Evolutionary conservation across 2,329 filamentous ascomycete species (phyloP), one percentile per base, ranked within the genome.

Genomic region (Phialophora verrucosa): DNA sequence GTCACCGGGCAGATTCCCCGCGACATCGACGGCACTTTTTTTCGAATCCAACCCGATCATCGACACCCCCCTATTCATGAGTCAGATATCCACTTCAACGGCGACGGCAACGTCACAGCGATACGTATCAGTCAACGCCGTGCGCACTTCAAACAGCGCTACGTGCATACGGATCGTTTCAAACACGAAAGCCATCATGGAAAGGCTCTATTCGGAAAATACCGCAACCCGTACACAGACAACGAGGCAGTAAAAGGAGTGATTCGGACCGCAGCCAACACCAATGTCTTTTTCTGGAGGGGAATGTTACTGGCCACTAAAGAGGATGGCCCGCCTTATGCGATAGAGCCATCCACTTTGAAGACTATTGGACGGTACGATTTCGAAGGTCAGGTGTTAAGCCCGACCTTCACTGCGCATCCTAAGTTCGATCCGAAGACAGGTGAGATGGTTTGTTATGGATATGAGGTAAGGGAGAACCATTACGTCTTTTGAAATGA

Each of bases 151-250:
- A 79, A 77, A 63, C 78, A 79, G 31, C 73, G 77, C 50, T 82
- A 78, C 67, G 78, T 81, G 23, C 75, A 78, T 25, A 82, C 80
- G 0, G 78, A 82, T 59, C 73, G 79, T 1, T 81, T 75, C 69
- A 73, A 76, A 54, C 73, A 75, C 12, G 79, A 82, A 66, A 76
- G 72, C 3, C 75, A 74, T 44, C 79, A 78, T 1, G 62, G 76
- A 12, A 76, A 73, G 42, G 73, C 76, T 1, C 72, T 88, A 17
- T 85, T 87, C 60, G 85, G 85, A 0, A 78, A 81, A 50, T 87
- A 88, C 68, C 78, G 85, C 27, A 87, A 88, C 71, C 83, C 83
- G 0, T 85, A 80, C 68, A 87, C 84, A 59, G 83, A 85, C 73
- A 81, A 59, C n/a, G 57, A 62, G 32, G 56, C 79, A 67, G 84